A percentile compares a stretch with the other conserved stretches of the same genome.
Evolutionary conservation across 2,329 filamentous ascomycete species (phyloP).

Genomic region (Cladophialophora bantiana): DNA sequence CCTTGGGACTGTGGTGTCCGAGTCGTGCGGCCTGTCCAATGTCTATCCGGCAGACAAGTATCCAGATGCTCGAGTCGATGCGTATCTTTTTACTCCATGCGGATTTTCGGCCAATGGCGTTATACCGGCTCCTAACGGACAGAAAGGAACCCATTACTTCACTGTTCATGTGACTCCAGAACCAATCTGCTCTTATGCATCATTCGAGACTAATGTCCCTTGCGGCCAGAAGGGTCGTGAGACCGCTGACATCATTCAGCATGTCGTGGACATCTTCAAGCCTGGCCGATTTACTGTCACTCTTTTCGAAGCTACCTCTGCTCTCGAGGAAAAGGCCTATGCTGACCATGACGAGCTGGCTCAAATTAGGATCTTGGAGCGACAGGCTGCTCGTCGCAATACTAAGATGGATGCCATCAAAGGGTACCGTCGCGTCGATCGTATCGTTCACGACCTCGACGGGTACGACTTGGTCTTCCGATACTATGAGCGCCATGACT

Average conservation of each 20-base stretch:
- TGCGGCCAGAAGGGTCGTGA: slow-evolving; percentile 85
- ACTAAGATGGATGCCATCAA: slow-evolving; percentile 75
- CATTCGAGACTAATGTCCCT: slow-evolving; percentile 97
- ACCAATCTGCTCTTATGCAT: slow-evolving; percentile 95
- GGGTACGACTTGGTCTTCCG: slow-evolving; percentile 97
- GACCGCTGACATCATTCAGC: slow-evolving; percentile 88
- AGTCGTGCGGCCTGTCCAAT: slow-evolving; percentile 84
- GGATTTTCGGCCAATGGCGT: slow-evolving; percentile 98
- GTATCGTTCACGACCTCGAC: slow-evolving; percentile 96
- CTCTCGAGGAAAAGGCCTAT: slow-evolving; percentile 48
- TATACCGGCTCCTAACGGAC: slow-evolving; percentile 74
- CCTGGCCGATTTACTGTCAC: slow-evolving; percentile 98
- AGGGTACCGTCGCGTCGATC: slow-evolving; percentile 88
- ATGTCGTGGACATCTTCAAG: slow-evolving; percentile 94
- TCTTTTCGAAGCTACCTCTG: slow-evolving; percentile 85
- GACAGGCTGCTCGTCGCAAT: slow-evolving; percentile 52
- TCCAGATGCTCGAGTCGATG: slow-evolving; percentile 90
- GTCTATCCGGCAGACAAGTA: slow-evolving; percentile 88
- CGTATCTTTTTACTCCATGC: slow-evolving; percentile 95
- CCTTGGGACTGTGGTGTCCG: slow-evolving; percentile 88
- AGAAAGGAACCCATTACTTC: slow-evolving; percentile 81
- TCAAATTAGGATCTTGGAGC: slow-evolving; percentile 52
- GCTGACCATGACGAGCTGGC: slow-evolving; percentile 46
- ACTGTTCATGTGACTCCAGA: slow-evolving; percentile 98
- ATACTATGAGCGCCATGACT: slow-evolving; percentile 92